Evolutionary conservation across 2,329 filamentous ascomycete species (phyloP), one percentile per base, ranked within the genome.

Genomic region (Apiospora rasikravindrae): DNA sequence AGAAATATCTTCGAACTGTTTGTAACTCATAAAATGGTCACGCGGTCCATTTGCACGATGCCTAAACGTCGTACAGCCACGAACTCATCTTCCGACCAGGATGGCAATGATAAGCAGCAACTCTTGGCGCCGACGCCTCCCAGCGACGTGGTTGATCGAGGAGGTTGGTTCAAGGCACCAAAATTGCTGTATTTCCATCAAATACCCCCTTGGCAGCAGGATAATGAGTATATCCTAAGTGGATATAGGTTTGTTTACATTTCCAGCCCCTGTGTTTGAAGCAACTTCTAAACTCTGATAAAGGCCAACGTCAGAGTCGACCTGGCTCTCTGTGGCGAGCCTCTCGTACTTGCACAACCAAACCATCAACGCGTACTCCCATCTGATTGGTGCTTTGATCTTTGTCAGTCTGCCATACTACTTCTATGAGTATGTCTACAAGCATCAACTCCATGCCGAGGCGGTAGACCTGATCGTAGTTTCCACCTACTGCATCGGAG

Each of bases 401-500:
- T 72, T 72, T 44, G 22, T 67, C 67, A 24, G 24, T 10, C 44
- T 72, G 40, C 71, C 68, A 11, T 19, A 70, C n/a, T 70, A 70
- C 33, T 70, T 72, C 26, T 42, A 70, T 2, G n/a, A 51, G 24
- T 8, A 45, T 51, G 24, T 64, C 7, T 70, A 70, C 53, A 47
- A 49, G 33, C 13, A 19, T n/a, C 68, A 71, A 22, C 49, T 29
- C 13, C 22, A 57, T 37, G 19, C 22, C 14, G 51, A 71, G 10
- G 19, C 22, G 37, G 24, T 33, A n/a, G 75, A 76, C 57, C 13
- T 72, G 29, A 24, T 72, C n/a, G 73, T 74, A 2, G 53, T 75
- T 4, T 67, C 70, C 33, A 74, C 72, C 26, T 76, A 75, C 69
- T 73, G 45, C 49, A 19, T 61, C 4, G 75, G 75, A 3, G 75